A percentile compares a stretch with the other conserved stretches of the same genome.
phyloP scores from a whole-genome alignment of 140 eudicot species.

The Flaveria floridana region DNA sequence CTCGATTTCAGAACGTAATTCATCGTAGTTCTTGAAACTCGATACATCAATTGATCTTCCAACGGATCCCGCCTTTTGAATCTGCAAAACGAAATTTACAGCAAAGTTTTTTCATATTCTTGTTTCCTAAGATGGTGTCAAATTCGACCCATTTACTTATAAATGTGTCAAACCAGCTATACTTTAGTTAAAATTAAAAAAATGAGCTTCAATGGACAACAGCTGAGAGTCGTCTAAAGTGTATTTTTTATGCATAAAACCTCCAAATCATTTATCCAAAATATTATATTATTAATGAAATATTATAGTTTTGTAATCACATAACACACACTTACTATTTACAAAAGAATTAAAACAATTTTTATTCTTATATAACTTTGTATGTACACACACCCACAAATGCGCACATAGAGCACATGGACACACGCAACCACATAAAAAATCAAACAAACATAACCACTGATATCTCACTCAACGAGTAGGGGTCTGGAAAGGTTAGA shows the following conservation, averaged over 20 bases:
- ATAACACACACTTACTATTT: too few species aligned
- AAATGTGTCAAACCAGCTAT: neutral
- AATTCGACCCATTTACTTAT: slow-evolving; percentile 1
- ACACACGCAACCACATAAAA: too few species aligned
- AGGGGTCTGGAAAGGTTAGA: too few species aligned
- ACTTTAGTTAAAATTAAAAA: neutral
- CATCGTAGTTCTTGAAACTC: slow-evolving; percentile 65
- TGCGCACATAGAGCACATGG: too few species aligned
- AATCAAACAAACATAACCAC: neutral
- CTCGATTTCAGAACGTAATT: slow-evolving; percentile 66
- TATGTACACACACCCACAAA: neutral
- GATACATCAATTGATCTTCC: slow-evolving; percentile 89
- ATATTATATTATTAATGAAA: neutral
- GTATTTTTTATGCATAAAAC: neutral
- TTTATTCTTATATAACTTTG: neutral
- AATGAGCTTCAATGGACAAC: neutral
- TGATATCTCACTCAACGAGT: neutral
- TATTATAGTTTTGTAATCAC: neutral
- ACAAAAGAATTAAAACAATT: neutral
- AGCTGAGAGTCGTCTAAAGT: neutral
- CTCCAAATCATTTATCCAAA: neutral
- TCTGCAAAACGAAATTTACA: slow-evolving; percentile 37
- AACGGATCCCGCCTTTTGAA: slow-evolving; percentile 89
- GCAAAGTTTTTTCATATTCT: neutral
- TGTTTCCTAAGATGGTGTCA: neutral